Conservation (phyloP, 441 rosid genomes). For the Aquilaria agallochum region DNA sequence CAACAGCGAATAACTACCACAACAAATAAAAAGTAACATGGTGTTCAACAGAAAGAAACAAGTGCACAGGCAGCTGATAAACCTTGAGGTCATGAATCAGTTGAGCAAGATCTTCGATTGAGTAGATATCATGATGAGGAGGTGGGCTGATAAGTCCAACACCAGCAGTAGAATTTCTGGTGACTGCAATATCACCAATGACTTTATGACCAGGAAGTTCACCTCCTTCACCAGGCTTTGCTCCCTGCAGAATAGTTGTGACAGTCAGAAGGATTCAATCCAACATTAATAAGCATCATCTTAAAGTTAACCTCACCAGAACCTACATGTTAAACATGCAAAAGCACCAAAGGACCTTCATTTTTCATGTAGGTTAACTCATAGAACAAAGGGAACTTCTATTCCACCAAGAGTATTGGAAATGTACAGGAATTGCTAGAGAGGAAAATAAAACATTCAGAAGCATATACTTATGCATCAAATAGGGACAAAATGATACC, state of each 20-base stretch:
- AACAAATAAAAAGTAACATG: neutral
- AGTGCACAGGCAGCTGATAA: constrained; percentile 2
- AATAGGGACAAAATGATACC: constrained; percentile 40
- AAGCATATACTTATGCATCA: neutral
- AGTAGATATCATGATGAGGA: constrained; percentile 99
- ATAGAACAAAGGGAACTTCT: constrained; percentile 45
- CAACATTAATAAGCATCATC: constrained; percentile 18
- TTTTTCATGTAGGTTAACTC: constrained; percentile 60
- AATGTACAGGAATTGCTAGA: constrained; percentile 23
- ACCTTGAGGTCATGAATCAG: constrained; percentile 99
- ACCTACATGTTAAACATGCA: constrained; percentile 46
- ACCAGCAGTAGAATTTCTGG: constrained; percentile 98
- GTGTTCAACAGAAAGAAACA: neutral
- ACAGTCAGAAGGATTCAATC: constrained; percentile 15
- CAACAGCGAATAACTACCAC: constrained; percentile 2
- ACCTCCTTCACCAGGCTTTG: constrained; percentile 99
- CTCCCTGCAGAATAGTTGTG: constrained; percentile 60
- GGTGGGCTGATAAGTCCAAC: constrained; percentile 99
- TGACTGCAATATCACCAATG: constrained; percentile 96
- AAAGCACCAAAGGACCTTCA: constrained; percentile 46
- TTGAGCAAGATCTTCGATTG: constrained; percentile 99
- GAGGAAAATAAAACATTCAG: constrained; percentile 3
- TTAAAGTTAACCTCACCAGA: constrained; percentile 45
- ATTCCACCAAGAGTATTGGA: constrained; percentile 47
- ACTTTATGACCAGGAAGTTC: constrained; percentile 99